Evolutionary conservation across 257 asterid species (phyloP), one percentile per base, ranked within the genome.

Genomic region (Thymus quinquecostatus): DNA sequence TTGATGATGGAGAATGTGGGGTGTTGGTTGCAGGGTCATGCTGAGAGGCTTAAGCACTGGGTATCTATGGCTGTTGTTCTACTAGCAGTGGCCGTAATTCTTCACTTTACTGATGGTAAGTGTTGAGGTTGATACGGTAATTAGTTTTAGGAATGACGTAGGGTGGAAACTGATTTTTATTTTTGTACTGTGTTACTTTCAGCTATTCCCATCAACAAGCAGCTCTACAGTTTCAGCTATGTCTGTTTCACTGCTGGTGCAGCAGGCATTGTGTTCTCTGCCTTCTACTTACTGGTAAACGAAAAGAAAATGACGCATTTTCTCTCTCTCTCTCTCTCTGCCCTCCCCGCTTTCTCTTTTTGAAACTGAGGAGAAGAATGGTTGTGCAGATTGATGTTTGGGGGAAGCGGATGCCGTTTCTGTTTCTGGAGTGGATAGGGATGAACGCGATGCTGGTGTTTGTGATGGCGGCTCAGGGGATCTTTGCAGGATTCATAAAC

Each of bases 371-470:
- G 1, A 29, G 2, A 45, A 21, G 4, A 41, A n/a, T 21, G 1
- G 38, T 56, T 56, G 54, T 33, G 47, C 76, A 73, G 82, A 68
- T 78, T 53, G 96, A 92, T 73, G 89, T 87, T 5, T 83, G 83
- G 88, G 96, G 92, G 44, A 7, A 71, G 61, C 79, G 96, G 1
- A 72, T 12, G 33, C 96, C 96, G 3, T 92, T 92, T 79, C 38
- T 92, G 89, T 90, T 89, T 78, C 75, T 92, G 54, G 98, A 92
- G 71, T 92, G 96, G 98, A 92, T 90, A 69, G 97, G 98, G 69
- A 88, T 92, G 98, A 90, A 90, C 7, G 96, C 97, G 5, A 92
- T 90, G 97, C 80, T 92, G 77, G 96, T 92, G 68, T 92, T 86
- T n/a, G 97, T 92, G 2, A 51, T 92, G 89, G 98, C 91, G 4